phyloP scores from a whole-genome alignment of 2,329 filamentous ascomycete species.

The Colletotrichum falcatum region DNA sequence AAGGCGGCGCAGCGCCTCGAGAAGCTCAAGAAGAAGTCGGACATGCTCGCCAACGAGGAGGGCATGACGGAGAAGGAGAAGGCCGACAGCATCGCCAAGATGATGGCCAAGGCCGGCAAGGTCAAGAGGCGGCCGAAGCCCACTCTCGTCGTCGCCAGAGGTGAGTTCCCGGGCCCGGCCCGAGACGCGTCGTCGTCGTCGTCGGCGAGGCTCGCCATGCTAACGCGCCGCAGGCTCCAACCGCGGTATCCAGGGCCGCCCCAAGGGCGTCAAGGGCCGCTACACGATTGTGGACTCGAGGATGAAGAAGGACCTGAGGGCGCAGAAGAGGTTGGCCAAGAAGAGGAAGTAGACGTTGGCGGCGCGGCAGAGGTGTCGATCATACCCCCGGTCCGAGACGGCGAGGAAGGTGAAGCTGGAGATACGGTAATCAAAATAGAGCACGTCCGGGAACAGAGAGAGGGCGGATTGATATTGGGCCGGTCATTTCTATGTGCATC shows the following conservation, averaged over 20 bases:
- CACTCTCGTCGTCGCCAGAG: slow-evolving; percentile 89
- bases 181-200: neutral
- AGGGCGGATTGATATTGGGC: slow-evolving; percentile 9
- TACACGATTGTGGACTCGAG: slow-evolving; percentile 97
- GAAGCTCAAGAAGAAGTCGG: slow-evolving; percentile 98
- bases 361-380: slow-evolving; percentile 1
- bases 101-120: slow-evolving; percentile 85
- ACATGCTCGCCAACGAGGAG: slow-evolving; percentile 87
- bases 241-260: slow-evolving; percentile 85
- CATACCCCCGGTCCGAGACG: slow-evolving; percentile 31
- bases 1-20: slow-evolving; percentile 91
- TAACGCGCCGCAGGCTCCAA: slow-evolving; percentile 61
- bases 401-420: slow-evolving; percentile 21
- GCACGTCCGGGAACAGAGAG: slow-evolving; percentile 11
- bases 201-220: neutral
- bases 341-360: slow-evolving; percentile 66
- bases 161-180: slow-evolving; percentile 51
- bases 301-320: slow-evolving; percentile 96
- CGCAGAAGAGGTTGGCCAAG: slow-evolving; percentile 82
- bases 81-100: slow-evolving; percentile 81
- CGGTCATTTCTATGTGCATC: neutral
- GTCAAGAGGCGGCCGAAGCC: slow-evolving; percentile 88
- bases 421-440: slow-evolving; percentile 32
- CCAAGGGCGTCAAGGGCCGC: slow-evolving; percentile 91
- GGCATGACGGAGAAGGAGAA: slow-evolving; percentile 97